A percentile compares a stretch with the other conserved stretches of the same genome.
phyloP scores from a whole-genome alignment of 352 stramenopile genomes.

The Phytophthora fragariaefolia region DNA sequence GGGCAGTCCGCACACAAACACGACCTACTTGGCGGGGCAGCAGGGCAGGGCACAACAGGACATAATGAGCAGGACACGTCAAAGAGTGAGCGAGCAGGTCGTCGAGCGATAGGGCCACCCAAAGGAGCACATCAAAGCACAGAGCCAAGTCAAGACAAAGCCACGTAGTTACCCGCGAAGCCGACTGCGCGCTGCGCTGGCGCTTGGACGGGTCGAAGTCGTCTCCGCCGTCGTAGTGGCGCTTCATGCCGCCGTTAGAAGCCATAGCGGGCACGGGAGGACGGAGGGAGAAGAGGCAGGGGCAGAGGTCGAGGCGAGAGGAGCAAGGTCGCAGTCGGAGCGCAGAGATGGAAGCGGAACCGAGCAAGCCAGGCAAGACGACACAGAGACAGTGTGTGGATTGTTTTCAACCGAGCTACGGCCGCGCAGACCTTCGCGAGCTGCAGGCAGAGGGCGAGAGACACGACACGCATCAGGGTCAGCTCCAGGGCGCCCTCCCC shows the following conservation, averaged over 20 bases:
- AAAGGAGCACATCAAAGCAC: slow-evolving; percentile 1
- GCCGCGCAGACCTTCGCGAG: slow-evolving; percentile 7
- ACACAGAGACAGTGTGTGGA: slow-evolving; percentile 18
- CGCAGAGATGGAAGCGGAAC: slow-evolving; percentile 9
- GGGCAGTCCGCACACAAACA: slow-evolving; percentile 80
- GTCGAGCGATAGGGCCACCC: background rate
- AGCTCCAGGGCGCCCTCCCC: background rate
- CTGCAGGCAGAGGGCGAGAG: background rate
- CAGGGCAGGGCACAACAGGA: slow-evolving; percentile 36
- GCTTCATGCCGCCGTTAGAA: slow-evolving; percentile 45
- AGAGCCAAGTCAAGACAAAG: slow-evolving; percentile 9
- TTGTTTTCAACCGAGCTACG: slow-evolving; percentile 25
- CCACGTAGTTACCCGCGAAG: slow-evolving; percentile 55
- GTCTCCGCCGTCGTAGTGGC: slow-evolving; percentile 42
- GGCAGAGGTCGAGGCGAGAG: slow-evolving; percentile 8
- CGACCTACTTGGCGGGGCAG: slow-evolving; percentile 48
- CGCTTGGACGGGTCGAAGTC: slow-evolving; percentile 48
- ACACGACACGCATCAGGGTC: slow-evolving; percentile 12
- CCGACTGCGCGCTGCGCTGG: slow-evolving; percentile 37
- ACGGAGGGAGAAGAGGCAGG: slow-evolving; percentile 1
- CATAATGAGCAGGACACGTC: slow-evolving; percentile 23
- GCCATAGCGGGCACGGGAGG: slow-evolving; percentile 23
- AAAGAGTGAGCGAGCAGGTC: slow-evolving; percentile 26
- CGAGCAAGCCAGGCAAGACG: background rate
- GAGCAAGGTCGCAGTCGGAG: slow-evolving; percentile 6